phyloP scores from a whole-genome alignment of 108 stramenopile genomes.

The Nitzschia inconspicua region DNA sequence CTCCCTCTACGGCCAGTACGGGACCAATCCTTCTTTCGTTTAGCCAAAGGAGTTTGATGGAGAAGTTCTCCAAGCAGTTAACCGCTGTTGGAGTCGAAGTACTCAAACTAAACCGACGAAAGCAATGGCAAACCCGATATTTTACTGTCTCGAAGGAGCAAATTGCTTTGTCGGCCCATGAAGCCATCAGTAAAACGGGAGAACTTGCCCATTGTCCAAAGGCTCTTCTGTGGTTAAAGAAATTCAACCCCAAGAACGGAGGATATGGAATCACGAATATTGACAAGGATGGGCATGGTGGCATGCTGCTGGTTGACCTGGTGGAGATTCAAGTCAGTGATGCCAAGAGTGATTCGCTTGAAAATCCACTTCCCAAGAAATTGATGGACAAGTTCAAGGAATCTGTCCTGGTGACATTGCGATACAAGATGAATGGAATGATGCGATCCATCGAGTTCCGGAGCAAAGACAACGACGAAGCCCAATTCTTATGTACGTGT shows the following conservation, averaged over 20 bases:
- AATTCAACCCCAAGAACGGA: slow-evolving; percentile 24
- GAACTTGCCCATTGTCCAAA: slow-evolving; percentile 36
- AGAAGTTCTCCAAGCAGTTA: slow-evolving; percentile 47
- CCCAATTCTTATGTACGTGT: slow-evolving; percentile 41
- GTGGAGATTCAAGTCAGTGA: slow-evolving; percentile 23
- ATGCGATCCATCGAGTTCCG: slow-evolving; percentile 28
- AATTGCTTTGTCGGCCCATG: slow-evolving; percentile 36
- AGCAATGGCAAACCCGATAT: slow-evolving; percentile 72
- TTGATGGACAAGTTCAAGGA: slow-evolving; percentile 34
- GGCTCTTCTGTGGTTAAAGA: slow-evolving; percentile 43
- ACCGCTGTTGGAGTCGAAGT: slow-evolving; percentile 60
- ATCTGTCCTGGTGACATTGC: slow-evolving; percentile 25
- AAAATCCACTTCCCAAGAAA: slow-evolving; percentile 35
- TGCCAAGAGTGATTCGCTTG: slow-evolving; percentile 10
- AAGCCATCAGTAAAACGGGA: slow-evolving; percentile 18
- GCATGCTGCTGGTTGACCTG: slow-evolving; percentile 30
- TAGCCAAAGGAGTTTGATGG: slow-evolving; percentile 37
- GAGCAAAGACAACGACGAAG: slow-evolving; percentile 40
- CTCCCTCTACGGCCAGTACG: slow-evolving; percentile 6
- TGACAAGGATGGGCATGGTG: slow-evolving; percentile 39
- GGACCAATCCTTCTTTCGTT: slow-evolving; percentile 31
- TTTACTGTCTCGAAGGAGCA: slow-evolving; percentile 73
- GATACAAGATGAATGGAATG: slow-evolving; percentile 19
- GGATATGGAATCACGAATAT: slow-evolving; percentile 32
- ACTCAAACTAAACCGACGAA: slow-evolving; percentile 73